Percentiles rank a stretch among this genome's conserved stretches.
These are phyloP conservation scores for Magnusiomyces paraingens DNA, from an alignment of 1,139 yeast species.

Conservation along the genomic window DNA sequence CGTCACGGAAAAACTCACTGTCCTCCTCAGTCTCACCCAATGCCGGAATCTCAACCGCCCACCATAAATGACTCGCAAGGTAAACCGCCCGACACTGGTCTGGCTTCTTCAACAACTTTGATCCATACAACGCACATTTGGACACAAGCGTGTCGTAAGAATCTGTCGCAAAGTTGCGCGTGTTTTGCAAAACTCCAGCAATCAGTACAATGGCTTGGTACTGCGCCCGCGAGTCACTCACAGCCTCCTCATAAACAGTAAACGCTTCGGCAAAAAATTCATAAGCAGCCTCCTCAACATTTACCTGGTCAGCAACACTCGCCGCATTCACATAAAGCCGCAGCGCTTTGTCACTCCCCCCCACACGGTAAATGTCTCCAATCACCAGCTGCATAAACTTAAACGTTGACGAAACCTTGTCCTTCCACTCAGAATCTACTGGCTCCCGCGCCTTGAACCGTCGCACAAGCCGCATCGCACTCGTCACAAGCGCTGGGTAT, in stretches of 20 bases:
- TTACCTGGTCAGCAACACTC: slow-evolving; percentile 68
- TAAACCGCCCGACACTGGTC: slow-evolving; percentile 93
- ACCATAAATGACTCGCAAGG: slow-evolving; percentile 87
- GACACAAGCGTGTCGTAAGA: slow-evolving; percentile 78
- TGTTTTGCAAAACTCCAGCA: slow-evolving; percentile 55
- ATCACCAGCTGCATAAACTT: slow-evolving; percentile 68
- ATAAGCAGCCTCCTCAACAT: slow-evolving; percentile 59
- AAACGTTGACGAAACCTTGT: slow-evolving; percentile 48
- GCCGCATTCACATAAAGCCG: slow-evolving; percentile 43
- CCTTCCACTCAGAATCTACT: slow-evolving; percentile 28
- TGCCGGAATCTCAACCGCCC: slow-evolving; percentile 63
- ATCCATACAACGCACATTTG: slow-evolving; percentile 80
- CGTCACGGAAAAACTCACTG: slow-evolving; percentile 43
- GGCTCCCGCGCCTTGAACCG: slow-evolving; percentile 31
- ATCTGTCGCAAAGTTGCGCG: slow-evolving; percentile 50
- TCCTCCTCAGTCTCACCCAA: slow-evolving; percentile 45
- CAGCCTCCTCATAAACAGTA: slow-evolving; percentile 76
- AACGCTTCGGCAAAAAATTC: slow-evolving; percentile 89
- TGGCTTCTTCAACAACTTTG: slow-evolving; percentile 80
- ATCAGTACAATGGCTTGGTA: slow-evolving; percentile 48
- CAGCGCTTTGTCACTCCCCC: slow-evolving; percentile 46
- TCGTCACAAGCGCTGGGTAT: slow-evolving; percentile 66
- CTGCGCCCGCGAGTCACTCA: slow-evolving; percentile 57
- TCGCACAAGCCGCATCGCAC: slow-evolving; percentile 54
- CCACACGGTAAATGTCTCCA: slow-evolving; percentile 56